These are phyloP conservation scores for Chaetomiaceae sp. DNA, from an alignment of 2,329 filamentous ascomycete species.

Conservation along the genomic window DNA sequence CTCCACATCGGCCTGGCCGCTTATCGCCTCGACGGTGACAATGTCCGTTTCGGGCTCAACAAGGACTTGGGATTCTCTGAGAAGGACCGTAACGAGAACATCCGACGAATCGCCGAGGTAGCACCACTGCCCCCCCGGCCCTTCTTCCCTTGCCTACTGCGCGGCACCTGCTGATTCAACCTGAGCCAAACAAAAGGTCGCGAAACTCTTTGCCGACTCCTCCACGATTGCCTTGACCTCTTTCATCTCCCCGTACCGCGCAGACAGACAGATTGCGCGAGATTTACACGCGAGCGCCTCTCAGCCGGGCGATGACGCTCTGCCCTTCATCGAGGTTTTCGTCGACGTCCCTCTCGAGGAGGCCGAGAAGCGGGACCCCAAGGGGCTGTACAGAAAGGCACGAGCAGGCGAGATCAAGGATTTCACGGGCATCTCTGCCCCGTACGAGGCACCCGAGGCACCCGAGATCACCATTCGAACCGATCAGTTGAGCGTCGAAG, in stretches of 20 bases:
- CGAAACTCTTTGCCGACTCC: conserved; percentile 92
- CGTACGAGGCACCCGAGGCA: conserved; percentile 83
- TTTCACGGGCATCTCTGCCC: conserved; percentile 92
- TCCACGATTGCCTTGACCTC: conserved; percentile 85
- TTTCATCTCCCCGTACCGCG: conserved; percentile 93
- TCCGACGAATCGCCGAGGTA: conserved; percentile 85
- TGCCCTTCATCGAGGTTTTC: conserved; percentile 91
- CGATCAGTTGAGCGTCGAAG: conserved; percentile 76
- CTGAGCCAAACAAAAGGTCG: conserved; percentile 53
- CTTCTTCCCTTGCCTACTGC: background rate
- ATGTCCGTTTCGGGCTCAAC: conserved; percentile 96
- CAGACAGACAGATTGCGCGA: conserved; percentile 78
- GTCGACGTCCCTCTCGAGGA: conserved; percentile 88
- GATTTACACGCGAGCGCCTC: conserved; percentile 64
- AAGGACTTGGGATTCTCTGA: conserved; percentile 95
- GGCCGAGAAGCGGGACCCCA: conserved; percentile 91
- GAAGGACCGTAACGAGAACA: conserved; percentile 94
- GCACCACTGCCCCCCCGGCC: background rate
- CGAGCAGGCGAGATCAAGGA: conserved; percentile 91
- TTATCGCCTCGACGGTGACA: conserved; percentile 96
- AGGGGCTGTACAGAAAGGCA: conserved; percentile 97
- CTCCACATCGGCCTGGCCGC: conserved; percentile 76
- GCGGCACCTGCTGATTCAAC: too few species aligned
- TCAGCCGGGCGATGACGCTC: conserved; percentile 56
- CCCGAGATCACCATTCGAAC: conserved; percentile 86